Base-by-base conservation (phyloP, 306 rosid genomes). In the Begonia loranthoides region DNA sequence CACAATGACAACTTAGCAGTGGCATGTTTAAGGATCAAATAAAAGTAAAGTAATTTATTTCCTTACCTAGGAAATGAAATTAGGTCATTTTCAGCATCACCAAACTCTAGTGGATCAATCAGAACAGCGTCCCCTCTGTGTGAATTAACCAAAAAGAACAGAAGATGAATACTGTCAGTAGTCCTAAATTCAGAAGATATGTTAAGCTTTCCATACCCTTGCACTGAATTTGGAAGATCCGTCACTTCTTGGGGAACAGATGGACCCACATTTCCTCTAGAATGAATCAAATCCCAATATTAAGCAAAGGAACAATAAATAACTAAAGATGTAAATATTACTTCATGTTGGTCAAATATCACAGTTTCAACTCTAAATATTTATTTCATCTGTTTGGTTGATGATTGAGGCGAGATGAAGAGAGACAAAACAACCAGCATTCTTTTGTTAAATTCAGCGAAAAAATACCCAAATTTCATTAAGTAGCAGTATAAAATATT, bases 31-130 rank as follows among this genome's bases (percentile, higher is more conserved):
- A 28, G 36, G 36, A 28, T 2, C 36, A 28, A 28, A 19, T 19
- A 19, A 2, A 19, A 19, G 22, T 19, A 28, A 46, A 47, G 38
- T 33, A 54, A 36, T 54, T 9, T 17, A 36, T 1, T 40, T 40
- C 19, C 48, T 9, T 55, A 55, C 49, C 59, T 55, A 40, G 59
- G 48, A 16, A 39, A 47, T 41, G 59, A 41, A 14, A 55, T 55
- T 40, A 55, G 49, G 21, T 39, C 49, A 38, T 41, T 47, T 9
- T 55, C 59, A 16, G 49, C 59, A 40, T 55, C 59, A 55, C 12
- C 49, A 55, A 55, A 55, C 48, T 55, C 49, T 39, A 15, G 34
- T 15, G 48, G 49, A 55, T 55, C 59, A 55, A 16, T 55, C 6
- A 33, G 48, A 39, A 55, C 44, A 12, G 36, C 48, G 13, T 55